Evolutionary conservation across 2,329 filamentous ascomycete species (phyloP).

Genomic region (Colletotrichum sp.): DNA sequence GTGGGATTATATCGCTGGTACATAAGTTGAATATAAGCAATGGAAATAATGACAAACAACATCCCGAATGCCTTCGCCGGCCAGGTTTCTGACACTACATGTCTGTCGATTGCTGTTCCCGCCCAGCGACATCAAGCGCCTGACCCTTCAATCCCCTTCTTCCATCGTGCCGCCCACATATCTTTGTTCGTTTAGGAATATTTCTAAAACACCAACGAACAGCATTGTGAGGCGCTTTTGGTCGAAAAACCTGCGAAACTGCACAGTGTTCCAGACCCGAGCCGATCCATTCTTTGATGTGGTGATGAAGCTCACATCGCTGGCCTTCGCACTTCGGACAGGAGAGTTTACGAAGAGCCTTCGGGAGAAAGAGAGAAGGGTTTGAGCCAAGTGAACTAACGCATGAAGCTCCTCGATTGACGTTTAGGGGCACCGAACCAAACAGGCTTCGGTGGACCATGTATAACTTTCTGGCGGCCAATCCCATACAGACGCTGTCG

Average conservation of each 20-base stretch:
- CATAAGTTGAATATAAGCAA: fast-evolving
- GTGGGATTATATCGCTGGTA: fast-evolving
- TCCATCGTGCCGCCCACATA: neutral
- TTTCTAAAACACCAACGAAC: neutral
- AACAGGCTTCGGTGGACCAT: neutral
- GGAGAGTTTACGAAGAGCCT: too few species aligned
- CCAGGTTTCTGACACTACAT: neutral
- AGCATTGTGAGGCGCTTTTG: neutral
- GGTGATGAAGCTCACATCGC: neutral
- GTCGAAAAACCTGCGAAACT: fast-evolving
- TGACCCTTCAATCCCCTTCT: neutral
- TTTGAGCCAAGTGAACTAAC: neutral
- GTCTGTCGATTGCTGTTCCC: neutral
- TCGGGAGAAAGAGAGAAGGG: fast-evolving
- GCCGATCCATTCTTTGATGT: neutral
- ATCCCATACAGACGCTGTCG: neutral
- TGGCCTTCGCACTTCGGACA: neutral
- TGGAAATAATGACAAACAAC: neutral
- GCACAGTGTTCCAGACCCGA: neutral
- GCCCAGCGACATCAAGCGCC: neutral
- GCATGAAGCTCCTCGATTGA: fast-evolving
- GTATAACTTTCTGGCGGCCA: neutral
- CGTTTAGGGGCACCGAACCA: neutral
- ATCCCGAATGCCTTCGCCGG: neutral
- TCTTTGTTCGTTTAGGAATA: fast-evolving